These are phyloP conservation scores for Microthlaspi erraticum DNA, from an alignment of 345 rosid species.

Conservation along the genomic window DNA sequence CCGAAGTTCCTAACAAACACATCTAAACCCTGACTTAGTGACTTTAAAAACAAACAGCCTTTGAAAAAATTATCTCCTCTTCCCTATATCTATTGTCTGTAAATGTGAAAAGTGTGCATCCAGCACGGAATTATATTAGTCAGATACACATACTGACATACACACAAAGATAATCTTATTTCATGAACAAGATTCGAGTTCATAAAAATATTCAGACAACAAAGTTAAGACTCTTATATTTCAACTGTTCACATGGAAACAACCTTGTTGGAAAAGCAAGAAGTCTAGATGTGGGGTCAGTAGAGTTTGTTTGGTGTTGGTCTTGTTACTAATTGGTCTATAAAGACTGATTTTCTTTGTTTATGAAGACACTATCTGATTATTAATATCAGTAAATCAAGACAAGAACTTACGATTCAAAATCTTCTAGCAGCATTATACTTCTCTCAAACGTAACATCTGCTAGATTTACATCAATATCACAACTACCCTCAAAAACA, in stretches of 20 bases:
- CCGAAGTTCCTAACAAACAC: slow-evolving; percentile 77
- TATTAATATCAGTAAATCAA: slow-evolving; percentile 2
- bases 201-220: slow-evolving; percentile 16
- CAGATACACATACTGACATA: slow-evolving; percentile 10
- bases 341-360: neutral
- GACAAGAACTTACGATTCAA: slow-evolving; percentile 31
- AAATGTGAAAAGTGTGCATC: slow-evolving; percentile 6
- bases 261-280: slow-evolving; percentile 14
- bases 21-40: slow-evolving; percentile 78
- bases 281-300: slow-evolving; percentile 23
- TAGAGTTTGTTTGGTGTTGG: neutral
- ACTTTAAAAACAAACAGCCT: slow-evolving; percentile 51
- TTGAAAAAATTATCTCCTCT: slow-evolving; percentile 2
- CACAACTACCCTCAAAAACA: slow-evolving; percentile 32
- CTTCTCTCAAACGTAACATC: slow-evolving; percentile 59
- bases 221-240: neutral
- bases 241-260: slow-evolving; percentile 28
- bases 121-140: neutral
- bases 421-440: slow-evolving; percentile 37
- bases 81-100: neutral
- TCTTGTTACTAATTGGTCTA: slow-evolving; percentile 22
- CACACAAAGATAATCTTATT: neutral
- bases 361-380: neutral
- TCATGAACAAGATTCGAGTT: slow-evolving; percentile 15
- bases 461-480: neutral